phyloP scores from a whole-genome alignment of 768 basidiomycete species.

The Fomitopsis pulvina region DNA sequence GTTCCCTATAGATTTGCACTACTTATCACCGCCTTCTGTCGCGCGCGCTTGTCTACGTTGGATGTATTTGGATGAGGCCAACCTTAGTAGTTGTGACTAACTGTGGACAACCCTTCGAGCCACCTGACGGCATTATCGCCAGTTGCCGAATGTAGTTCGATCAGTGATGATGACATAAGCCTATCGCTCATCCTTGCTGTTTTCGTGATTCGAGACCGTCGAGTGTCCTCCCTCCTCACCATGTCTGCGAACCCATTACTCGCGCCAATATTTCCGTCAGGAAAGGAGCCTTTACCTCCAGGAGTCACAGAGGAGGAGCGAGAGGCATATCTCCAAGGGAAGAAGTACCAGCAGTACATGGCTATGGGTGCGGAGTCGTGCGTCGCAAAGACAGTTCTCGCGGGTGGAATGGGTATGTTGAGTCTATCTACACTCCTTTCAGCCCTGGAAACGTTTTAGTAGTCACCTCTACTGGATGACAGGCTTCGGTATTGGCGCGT shows the following conservation, averaged over 20 bases:
- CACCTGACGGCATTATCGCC: too few relatives aligned
- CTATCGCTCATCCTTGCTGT: too few relatives aligned
- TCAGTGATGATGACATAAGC: too few relatives aligned
- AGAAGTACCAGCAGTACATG: conserved; percentile 75
- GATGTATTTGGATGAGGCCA: too few relatives aligned
- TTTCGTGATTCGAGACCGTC: conserved; percentile 45
- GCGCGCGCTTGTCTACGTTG: too few relatives aligned
- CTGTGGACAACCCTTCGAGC: too few relatives aligned
- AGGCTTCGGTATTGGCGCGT: conserved; percentile 92
- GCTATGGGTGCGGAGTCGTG: conserved; percentile 78
- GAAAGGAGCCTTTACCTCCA: conserved; percentile 82
- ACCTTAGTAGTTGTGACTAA: too few relatives aligned
- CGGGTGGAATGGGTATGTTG: conserved; percentile 76
- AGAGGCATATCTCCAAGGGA: conserved; percentile 52
- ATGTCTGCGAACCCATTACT: conserved; percentile 31
- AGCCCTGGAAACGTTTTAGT: conserved; percentile 13
- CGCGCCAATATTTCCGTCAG: conserved; percentile 76
- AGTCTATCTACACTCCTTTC: not conserved
- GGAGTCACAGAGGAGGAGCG: conserved; percentile 81
- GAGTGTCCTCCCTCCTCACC: conserved; percentile 35
- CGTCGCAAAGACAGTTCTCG: conserved; percentile 71
- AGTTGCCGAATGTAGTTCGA: too few relatives aligned
- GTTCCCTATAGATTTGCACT: too few relatives aligned
- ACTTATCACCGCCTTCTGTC: too few relatives aligned
- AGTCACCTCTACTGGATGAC: conserved; percentile 6